Base-by-base conservation (phyloP, 257 asterid genomes). In the Scutellaria minor region DNA sequence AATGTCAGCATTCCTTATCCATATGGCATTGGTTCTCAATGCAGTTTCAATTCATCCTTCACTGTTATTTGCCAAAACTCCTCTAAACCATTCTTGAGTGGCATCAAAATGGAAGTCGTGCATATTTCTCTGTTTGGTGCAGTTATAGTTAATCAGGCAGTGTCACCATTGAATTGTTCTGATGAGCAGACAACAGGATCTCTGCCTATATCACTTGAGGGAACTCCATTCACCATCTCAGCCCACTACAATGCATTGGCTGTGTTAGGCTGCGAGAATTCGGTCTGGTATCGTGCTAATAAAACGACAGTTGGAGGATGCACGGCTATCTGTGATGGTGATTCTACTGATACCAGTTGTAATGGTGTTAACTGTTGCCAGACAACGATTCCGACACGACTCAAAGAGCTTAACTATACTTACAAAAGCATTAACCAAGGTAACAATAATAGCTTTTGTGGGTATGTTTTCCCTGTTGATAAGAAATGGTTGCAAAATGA, bases 1-100 rank as follows among this genome's bases (percentile, higher is more conserved):
- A 75, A 75, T 8, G 31, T 83, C 51, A 78, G 77, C 12, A 78
- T 83, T 64, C 85, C 85, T 2, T 83, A 83, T 50, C 85, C 88
- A n/a, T 83, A 80, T 7, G 88, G 88, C 0, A 58, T 83, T 11
- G 85, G 83, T 51, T 7, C 71, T 1, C 0, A 15, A 8, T 83
- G 88, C 75, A 72, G 80, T 37, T 67, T 66, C n/a, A 79, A 76
- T 52, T 71, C 85, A 4, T 72, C 72, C 3, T 83, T 77, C 73
- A 24, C 57, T 2, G 46, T 80, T 22, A 56, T 9, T 15, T 80
- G 88, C 31, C 72, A 58, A 7, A 57, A 72, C 8, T 57, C 69
- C 9, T 68, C 80, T 2, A 14, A 13, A n/a, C 79, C 65, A 4
- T 18, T 42, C 57, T 66, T 83, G 71, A 81, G 65, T 72, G 62